Conservation (phyloP, 768 basidiomycete genomes). For the Austroboletus eburneus region DNA sequence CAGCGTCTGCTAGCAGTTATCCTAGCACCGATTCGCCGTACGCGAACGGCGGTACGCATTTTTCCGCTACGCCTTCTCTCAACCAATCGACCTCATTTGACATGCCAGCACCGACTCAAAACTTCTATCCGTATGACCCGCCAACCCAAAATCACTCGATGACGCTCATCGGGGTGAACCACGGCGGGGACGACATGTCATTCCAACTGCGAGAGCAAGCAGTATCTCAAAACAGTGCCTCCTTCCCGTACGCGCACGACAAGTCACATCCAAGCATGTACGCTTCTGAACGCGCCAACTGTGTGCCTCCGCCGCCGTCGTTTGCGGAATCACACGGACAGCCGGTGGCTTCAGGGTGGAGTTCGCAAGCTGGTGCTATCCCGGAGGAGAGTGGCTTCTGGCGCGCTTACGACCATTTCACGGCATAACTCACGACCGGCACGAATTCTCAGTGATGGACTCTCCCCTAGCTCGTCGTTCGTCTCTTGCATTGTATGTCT, state of each 20-base stretch:
- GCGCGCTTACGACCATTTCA: conserved; percentile 25
- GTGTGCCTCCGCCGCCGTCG: conserved; percentile 18
- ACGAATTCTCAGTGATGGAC: background rate
- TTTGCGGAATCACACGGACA: conserved; percentile 16
- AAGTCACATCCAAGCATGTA: conserved; percentile 24
- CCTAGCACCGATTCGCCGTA: conserved; percentile 26
- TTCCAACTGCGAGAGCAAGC: conserved; percentile 16
- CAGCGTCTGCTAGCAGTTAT: conserved; percentile 22
- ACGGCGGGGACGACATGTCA: conserved; percentile 12
- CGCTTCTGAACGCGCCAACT: conserved; percentile 19
- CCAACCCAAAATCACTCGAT: conserved; percentile 13
- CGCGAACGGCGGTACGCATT: conserved; percentile 15
- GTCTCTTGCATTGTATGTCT: background rate
- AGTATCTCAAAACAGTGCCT: conserved; percentile 11
- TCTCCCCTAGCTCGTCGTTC: background rate
- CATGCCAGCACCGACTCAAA: conserved; percentile 12
- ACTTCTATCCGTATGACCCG: conserved; percentile 23
- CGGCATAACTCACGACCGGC: conserved; percentile 12
- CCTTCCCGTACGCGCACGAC: conserved; percentile 21
- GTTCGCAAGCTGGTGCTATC: conserved; percentile 11
- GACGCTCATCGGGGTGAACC: conserved; percentile 18
- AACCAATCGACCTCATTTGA: conserved; percentile 22
- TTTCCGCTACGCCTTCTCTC: conserved; percentile 15
- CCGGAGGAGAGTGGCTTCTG: conserved; percentile 21
- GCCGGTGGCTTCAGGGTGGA: conserved; percentile 16